Evolutionary conservation across 208 protist genomes (phyloP), one percentile per base, ranked within the genome.

Genomic region (Crithidia bombi): DNA sequence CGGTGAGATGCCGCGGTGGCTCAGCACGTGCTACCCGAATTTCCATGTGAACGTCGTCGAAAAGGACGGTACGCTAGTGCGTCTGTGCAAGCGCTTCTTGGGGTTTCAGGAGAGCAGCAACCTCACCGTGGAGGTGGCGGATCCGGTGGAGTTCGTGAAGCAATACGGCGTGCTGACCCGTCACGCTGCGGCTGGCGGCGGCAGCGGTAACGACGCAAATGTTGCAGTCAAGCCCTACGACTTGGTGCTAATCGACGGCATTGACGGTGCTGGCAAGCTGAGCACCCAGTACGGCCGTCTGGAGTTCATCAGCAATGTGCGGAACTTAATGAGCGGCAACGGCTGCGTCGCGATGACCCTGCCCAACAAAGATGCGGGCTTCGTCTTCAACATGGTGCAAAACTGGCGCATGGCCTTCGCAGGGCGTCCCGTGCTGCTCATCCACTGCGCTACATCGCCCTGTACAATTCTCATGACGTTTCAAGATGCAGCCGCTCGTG

Each of bases 391-490:
- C 67, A 80, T 91, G 69, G 81, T 93, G 52, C 89, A 94, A 65
- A 92, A 94, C 80, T 96, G 91, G 89, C 91, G 91, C 32, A 83
- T 96, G 62, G 85, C 71, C 25, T 96, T 96, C 63, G 65, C 80
- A 2, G 89, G 83, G 21, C 87, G 89, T 9, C 81, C 86, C 3
- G 85, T 94, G 35, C 59, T 94, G 52, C 86, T 96, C 21, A 64
- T 91, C n/a, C 91, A 96, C 81, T 96, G 89, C 57, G 56, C 79
- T 28, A 93, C 85, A 30, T 73, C 84, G 11, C 92, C 89, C 21
- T 81, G 80, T 59, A 92, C 89, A n/a, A 81, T 96, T 54, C 83
- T 96, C 39, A 92, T 96, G 76, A 95, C 92, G 0, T 96, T 96
- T 59, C 89, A 94, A 47, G 89, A 96, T 52, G 58, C 86, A 23